Percentiles rank a stretch among this genome's conserved stretches.
Conservation (phyloP, 768 basidiomycete genomes). For the Rhodosporidiobolus sp. region DNA sequence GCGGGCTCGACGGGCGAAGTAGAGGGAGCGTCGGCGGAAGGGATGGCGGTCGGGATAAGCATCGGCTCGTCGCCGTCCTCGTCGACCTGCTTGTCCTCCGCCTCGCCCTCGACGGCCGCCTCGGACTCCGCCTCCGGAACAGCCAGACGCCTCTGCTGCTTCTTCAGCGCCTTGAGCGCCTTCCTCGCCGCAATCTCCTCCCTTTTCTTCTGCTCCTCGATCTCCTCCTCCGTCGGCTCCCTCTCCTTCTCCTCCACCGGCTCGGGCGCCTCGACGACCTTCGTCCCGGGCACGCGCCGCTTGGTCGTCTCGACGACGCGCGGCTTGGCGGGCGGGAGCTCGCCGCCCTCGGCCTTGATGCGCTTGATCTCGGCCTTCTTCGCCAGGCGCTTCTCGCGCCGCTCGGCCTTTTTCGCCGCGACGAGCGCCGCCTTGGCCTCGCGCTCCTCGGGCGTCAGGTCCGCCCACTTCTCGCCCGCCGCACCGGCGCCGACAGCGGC, state of each 20-base stretch:
- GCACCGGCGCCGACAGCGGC: background rate
- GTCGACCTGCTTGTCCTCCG: constrained; percentile 4
- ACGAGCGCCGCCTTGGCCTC: constrained; percentile 25
- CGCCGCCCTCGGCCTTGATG: constrained; percentile 35
- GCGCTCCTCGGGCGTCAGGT: constrained; percentile 33
- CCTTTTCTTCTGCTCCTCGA: constrained; percentile 34
- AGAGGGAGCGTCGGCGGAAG: constrained; percentile 5
- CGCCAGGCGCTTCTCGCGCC: constrained; percentile 33
- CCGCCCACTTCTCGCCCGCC: constrained; percentile 27
- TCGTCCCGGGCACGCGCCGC: constrained; percentile 7
- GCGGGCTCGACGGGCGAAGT: constrained; percentile 15
- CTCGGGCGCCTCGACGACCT: constrained; percentile 8
- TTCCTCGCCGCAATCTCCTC: constrained; percentile 33
- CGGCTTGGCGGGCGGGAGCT: constrained; percentile 36
- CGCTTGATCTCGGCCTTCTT: constrained; percentile 39
- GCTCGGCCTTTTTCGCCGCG: constrained; percentile 34
- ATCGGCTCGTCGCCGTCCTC: constrained; percentile 41
- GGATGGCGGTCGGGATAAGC: constrained; percentile 20
- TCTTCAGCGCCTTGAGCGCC: constrained; percentile 29
- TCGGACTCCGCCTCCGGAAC: background rate
- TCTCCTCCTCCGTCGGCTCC: constrained; percentile 22
- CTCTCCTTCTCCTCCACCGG: constrained; percentile 18
- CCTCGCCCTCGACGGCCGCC: background rate
- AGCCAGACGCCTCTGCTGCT: constrained; percentile 19
- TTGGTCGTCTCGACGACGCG: constrained; percentile 40